Conservation (phyloP, 2,329 filamentous ascomycete genomes). For the Xenoacremonium recifei region DNA sequence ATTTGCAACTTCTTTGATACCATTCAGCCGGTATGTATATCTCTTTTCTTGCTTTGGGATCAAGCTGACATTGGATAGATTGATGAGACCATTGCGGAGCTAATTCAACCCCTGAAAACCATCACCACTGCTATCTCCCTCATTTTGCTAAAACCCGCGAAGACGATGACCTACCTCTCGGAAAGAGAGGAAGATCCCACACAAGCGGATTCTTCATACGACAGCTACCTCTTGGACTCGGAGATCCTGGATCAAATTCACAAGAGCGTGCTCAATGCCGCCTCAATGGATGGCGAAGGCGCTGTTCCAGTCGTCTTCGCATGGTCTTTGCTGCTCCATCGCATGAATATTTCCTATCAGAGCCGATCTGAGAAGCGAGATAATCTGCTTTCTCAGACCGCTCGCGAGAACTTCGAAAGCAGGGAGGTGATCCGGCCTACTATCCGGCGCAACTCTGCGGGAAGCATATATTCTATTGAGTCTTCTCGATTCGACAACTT, state of each 20-base stretch:
- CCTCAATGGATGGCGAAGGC: slow-evolving; percentile 53
- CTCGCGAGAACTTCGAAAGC: slow-evolving; percentile 55
- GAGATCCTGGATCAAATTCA: slow-evolving; percentile 72
- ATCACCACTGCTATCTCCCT: slow-evolving; percentile 70
- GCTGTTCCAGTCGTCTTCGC: slow-evolving; percentile 75
- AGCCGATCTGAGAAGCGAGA: slow-evolving; percentile 61
- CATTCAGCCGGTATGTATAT: slow-evolving; percentile 41
- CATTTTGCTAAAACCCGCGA: slow-evolving; percentile 65
- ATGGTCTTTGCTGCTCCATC: slow-evolving; percentile 76
- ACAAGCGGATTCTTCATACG: slow-evolving; percentile 36
- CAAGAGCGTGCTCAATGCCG: slow-evolving; percentile 62
- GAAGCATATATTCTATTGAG: slow-evolving; percentile 62
- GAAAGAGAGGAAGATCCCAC: slow-evolving; percentile 38
- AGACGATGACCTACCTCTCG: slow-evolving; percentile 46
- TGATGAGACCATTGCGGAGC: slow-evolving; percentile 42
- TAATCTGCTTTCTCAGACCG: slow-evolving; percentile 56
- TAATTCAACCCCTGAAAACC: slow-evolving; percentile 65
- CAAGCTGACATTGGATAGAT: slow-evolving; percentile 27
- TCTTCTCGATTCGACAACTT: slow-evolving; percentile 59
- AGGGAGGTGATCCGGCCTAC: slow-evolving; percentile 39
- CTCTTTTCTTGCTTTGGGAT: background rate
- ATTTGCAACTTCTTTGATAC: slow-evolving; percentile 68
- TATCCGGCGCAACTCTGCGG: slow-evolving; percentile 57
- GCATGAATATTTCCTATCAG: slow-evolving; percentile 63
- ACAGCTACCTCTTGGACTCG: slow-evolving; percentile 67